Conservation (phyloP, 192 early-diverging fungal genomes). For the Physocladia obscura region DNA sequence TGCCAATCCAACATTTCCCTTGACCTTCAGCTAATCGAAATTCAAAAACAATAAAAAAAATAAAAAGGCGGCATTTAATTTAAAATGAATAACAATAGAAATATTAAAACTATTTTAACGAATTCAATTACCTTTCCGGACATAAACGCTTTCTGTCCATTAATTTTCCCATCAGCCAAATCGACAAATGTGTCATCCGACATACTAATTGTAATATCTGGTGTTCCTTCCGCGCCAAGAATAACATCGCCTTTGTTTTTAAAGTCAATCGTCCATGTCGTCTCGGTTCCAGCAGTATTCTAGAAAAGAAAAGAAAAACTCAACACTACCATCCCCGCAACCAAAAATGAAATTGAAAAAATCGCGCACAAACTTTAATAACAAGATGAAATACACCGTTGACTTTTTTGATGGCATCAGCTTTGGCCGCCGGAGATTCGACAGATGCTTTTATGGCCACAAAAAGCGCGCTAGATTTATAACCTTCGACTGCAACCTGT, state of each 20-base stretch:
- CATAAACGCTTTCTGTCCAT: conserved; percentile 53
- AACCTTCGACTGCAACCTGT: conserved; percentile 67
- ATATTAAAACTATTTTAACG: not conserved
- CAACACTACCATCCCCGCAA: conserved; percentile 10
- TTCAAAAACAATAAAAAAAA: not conserved
- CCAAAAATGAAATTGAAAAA: not conserved
- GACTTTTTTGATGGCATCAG: conserved; percentile 64
- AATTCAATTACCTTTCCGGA: conserved; percentile 31
- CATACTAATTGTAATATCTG: conserved; percentile 42
- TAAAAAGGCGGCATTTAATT: not conserved
- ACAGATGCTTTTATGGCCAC: conserved; percentile 64
- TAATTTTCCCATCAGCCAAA: conserved; percentile 48
- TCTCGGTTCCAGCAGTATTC: conserved; percentile 42
- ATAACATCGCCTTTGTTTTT: conserved; percentile 44
- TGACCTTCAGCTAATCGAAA: conserved; percentile 39
- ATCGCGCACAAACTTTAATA: not conserved
- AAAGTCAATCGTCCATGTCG: conserved; percentile 47
- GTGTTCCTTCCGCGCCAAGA: conserved; percentile 39
- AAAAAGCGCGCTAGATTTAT: conserved; percentile 74
- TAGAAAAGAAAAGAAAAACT: conserved; percentile 32
- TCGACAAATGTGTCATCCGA: conserved; percentile 44
- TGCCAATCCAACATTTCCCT: conserved; percentile 39
- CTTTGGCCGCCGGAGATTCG: conserved; percentile 59
- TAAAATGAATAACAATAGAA: not conserved
- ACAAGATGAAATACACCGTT: conserved; percentile 47